phyloP scores from a whole-genome alignment of 1,284 basidiomycete genomes.

The Ustilago cynodontis region DNA sequence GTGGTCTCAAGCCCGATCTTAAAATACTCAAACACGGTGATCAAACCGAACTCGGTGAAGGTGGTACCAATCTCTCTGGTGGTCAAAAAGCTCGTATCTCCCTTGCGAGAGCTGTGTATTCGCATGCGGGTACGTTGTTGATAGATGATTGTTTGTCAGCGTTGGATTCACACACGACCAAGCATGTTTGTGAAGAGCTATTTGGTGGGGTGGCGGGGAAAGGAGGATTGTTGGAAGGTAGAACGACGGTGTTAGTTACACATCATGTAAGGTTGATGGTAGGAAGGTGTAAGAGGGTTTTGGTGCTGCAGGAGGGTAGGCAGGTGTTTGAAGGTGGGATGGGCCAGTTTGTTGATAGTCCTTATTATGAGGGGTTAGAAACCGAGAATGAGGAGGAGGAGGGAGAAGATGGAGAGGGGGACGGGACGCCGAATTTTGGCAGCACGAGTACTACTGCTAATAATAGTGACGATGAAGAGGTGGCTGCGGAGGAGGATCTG shows the following conservation, averaged over 20 bases:
- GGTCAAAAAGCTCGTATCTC: constrained; percentile 78
- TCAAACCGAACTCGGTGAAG: constrained; percentile 76
- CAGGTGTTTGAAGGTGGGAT: constrained; percentile 78
- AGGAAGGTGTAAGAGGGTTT: constrained; percentile 75
- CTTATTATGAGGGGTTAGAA: constrained; percentile 74
- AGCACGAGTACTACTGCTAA: constrained; percentile 25
- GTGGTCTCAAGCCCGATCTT: constrained; percentile 74
- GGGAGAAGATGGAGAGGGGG: constrained; percentile 31
- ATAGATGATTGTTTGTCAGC: constrained; percentile 82
- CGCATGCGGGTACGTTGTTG: constrained; percentile 76
- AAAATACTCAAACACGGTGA: constrained; percentile 80
- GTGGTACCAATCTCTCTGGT: constrained; percentile 72
- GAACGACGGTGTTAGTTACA: constrained; percentile 66
- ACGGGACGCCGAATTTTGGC: constrained; percentile 28
- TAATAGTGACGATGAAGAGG: constrained; percentile 48
- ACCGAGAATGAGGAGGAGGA: constrained; percentile 65
- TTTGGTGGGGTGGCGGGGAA: constrained; percentile 62
- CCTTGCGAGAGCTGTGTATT: constrained; percentile 80
- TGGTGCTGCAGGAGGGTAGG: constrained; percentile 79
- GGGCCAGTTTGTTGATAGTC: constrained; percentile 74
- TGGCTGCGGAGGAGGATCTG: constrained; percentile 13
- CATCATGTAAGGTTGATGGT: constrained; percentile 73
- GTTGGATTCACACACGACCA: constrained; percentile 58
- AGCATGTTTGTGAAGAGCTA: constrained; percentile 65
- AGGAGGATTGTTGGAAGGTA: constrained; percentile 32